A percentile compares a stretch with the other conserved stretches of the same genome.
Conservation (phyloP, 805 yeast species). For the Lipomyces mesembrius region DNA sequence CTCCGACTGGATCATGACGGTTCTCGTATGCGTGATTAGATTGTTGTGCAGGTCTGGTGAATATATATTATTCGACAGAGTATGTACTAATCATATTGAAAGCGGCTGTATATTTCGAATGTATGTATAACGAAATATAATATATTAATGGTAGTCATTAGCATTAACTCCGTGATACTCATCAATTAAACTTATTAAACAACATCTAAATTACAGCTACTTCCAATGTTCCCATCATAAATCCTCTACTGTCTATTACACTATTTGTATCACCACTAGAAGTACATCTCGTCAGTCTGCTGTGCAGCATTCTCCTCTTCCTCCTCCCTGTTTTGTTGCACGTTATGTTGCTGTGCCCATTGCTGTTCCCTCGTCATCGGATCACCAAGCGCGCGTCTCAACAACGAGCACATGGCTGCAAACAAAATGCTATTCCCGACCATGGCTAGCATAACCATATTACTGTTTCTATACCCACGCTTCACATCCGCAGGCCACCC, state of each 20-base stretch:
- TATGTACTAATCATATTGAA: background rate
- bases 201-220: background rate
- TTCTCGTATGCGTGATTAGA: background rate
- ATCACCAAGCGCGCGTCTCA: conserved; percentile 48
- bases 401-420: conserved; percentile 46
- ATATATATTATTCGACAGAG: background rate
- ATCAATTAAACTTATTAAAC: background rate
- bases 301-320: conserved; percentile 5
- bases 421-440: conserved; percentile 72
- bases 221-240: background rate
- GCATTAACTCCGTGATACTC: too few relatives aligned
- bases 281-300: background rate
- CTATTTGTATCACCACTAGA: background rate
- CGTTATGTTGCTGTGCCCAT: conserved; percentile 26
- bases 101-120: background rate
- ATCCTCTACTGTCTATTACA: background rate
- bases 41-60: background rate
- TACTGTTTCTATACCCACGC: conserved; percentile 66
- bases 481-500: conserved; percentile 85
- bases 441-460: conserved; percentile 82
- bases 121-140: background rate
- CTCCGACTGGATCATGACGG: background rate
- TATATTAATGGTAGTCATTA: background rate
- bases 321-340: conserved; percentile 6
- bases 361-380: conserved; percentile 34